Evolutionary conservation across 2,329 filamentous ascomycete species (phyloP), one percentile per base, ranked within the genome.

Genomic region (Cyphellophora europaea): DNA sequence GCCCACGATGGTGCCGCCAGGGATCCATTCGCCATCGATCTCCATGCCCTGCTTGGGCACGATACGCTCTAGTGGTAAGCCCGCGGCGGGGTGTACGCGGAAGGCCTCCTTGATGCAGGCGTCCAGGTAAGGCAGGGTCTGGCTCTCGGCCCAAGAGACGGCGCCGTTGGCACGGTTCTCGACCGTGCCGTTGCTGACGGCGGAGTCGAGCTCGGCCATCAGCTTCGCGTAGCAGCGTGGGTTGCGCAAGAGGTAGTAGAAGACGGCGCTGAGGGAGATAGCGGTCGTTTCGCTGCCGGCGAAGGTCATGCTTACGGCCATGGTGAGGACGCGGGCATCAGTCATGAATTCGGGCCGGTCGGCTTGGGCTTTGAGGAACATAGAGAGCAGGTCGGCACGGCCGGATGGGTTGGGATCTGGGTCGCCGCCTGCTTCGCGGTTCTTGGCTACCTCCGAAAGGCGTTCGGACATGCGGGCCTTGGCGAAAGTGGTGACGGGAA

Each of bases 251-350:
- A 88, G 59, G 54, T 77, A 79, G 58, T 88, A 88, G 50, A 89
- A 85, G 0, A 86, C 71, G 6, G 77, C 70, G 6, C 73, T 72
- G 0, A 88, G 66, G 4, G 72, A 75, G 51, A 88, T 88, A 25
- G 80, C 82, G 0, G 83, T 89, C 1, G 83, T 89, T 56, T 91
- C 84, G 2, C 74, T 80, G 3, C 83, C 82, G 1, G 84, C 84
- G 82, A 72, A 42, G 11, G 42, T 41, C 45, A 48, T 48, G 11
- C 38, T 43, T 11, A 47, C 38, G 2, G 45, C 43, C 47, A 48
- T 48, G 25, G 47, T 47, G 11, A 57, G 37, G 13, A 57, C 57
- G 2, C 49, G 50, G 14, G 44, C 19, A 30, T 48, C 45, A 3
- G 49, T 46, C 14, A 58, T 50, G 18, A 58, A 49, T 27, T 56